Evolutionary conservation across 2,329 filamentous ascomycete genomes (phyloP).

Genomic region (Diaporthe aspalathi): DNA sequence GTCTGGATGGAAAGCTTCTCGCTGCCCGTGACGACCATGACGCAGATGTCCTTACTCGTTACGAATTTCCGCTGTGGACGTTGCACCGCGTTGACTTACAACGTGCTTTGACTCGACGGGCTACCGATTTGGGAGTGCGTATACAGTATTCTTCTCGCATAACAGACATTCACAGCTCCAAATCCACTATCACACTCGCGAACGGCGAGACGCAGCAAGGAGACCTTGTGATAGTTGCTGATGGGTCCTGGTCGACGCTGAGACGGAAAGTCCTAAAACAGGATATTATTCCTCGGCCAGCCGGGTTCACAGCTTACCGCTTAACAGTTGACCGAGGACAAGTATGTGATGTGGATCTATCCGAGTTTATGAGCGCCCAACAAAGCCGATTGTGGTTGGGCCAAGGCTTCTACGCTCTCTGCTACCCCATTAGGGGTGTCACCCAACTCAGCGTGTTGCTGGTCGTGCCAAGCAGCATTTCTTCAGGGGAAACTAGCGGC

Average conservation of each 20-base stretch:
- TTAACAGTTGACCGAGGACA: slow-evolving; percentile 1
- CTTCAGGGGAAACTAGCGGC: not conserved
- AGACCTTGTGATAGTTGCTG: slow-evolving; percentile 9
- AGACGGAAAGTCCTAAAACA: not conserved
- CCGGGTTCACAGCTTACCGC: not conserved
- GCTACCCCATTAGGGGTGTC: not conserved
- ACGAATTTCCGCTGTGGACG: slow-evolving; percentile 1
- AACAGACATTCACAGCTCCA: not conserved
- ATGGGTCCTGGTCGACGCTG: slow-evolving; percentile 9
- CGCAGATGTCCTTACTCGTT: not conserved
- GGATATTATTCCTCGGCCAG: not conserved
- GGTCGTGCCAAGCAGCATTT: not conserved
- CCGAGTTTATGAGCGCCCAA: not conserved
- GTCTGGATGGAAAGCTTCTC: not conserved
- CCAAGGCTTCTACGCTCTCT: not conserved
- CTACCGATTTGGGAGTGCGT: not conserved
- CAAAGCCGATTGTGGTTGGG: not conserved
- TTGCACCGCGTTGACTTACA: slow-evolving; percentile 15
- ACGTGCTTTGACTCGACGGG: not conserved
- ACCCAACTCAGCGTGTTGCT: not conserved
- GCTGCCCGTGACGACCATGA: not conserved
- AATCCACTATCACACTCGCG: not conserved
- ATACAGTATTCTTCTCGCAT: slow-evolving; percentile 6
- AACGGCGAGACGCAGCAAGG: not conserved
- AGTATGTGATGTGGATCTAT: not conserved